Conservation (phyloP, 2,329 filamentous ascomycete genomes). For the Ramularia endophylla region DNA sequence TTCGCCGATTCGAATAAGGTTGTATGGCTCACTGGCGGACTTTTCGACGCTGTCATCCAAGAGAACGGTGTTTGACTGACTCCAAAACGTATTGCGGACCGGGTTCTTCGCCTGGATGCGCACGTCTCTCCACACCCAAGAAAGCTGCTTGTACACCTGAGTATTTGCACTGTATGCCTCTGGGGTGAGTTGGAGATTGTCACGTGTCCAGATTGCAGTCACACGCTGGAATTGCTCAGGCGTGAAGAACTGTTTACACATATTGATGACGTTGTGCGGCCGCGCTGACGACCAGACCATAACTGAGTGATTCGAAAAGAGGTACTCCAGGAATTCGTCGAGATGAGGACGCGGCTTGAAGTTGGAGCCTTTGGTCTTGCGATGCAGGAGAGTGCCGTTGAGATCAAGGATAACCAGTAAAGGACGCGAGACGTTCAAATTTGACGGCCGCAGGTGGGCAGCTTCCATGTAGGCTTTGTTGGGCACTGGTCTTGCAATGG, state of each 20-base stretch:
- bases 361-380: constrained; percentile 46
- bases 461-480: constrained; percentile 16
- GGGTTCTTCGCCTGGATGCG: constrained; percentile 41
- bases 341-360: constrained; percentile 59
- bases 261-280: constrained; percentile 62
- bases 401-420: constrained; percentile 85
- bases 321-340: constrained; percentile 62
- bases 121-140: constrained; percentile 59
- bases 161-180: constrained; percentile 64
- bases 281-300: constrained; percentile 89
- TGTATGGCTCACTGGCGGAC: constrained; percentile 74
- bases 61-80: constrained; percentile 80
- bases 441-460: constrained; percentile 9
- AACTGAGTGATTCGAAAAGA: constrained; percentile 68
- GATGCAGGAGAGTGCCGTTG: constrained; percentile 81
- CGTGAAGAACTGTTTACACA: constrained; percentile 61
- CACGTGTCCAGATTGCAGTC: constrained; percentile 70
- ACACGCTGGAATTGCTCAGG: constrained; percentile 49
- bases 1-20: constrained; percentile 74
- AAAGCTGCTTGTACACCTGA: constrained; percentile 85
- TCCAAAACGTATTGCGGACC: constrained; percentile 52
- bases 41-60: constrained; percentile 83
- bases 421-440: constrained; percentile 14
- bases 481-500: constrained; percentile 21
- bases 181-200: constrained; percentile 62